These are phyloP conservation scores for Pseudonitzschia delicatissima DNA, from an alignment of 108 stramenopile genomes.

Conservation along the genomic window DNA sequence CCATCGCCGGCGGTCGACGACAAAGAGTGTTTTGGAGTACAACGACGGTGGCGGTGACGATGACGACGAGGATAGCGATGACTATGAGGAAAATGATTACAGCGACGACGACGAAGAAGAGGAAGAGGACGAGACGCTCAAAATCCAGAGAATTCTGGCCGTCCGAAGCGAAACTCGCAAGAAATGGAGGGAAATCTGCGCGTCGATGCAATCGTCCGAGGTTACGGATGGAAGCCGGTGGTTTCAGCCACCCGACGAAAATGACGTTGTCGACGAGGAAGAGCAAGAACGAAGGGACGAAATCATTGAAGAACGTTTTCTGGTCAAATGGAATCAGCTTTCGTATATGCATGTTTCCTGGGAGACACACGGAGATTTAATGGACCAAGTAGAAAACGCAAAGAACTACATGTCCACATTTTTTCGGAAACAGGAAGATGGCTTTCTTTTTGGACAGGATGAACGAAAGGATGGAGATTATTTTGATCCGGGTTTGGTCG, in stretches of 20 bases:
- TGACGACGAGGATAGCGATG: not conserved
- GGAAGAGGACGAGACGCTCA: conserved; percentile 63
- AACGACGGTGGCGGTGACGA: conserved; percentile 5
- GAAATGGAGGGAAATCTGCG: conserved; percentile 65
- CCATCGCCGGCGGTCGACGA: not conserved
- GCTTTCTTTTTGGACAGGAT: conserved; percentile 66
- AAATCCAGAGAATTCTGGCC: conserved; percentile 75
- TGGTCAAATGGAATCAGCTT: conserved; percentile 82
- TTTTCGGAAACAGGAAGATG: conserved; percentile 64
- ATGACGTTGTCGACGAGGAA: conserved; percentile 8
- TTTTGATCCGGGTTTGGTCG: conserved; percentile 75
- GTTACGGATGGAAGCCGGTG: conserved; percentile 78
- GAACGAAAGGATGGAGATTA: conserved; percentile 90
- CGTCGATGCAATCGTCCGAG: conserved; percentile 73
- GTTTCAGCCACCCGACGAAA: conserved; percentile 33
- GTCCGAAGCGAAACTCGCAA: conserved; percentile 39
- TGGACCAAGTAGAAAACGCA: conserved; percentile 61
- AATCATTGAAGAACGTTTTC: conserved; percentile 73
- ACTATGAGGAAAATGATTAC: conserved; percentile 30
- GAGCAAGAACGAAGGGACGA: conserved; percentile 16
- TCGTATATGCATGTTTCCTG: conserved; percentile 80
- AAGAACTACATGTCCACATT: conserved; percentile 70
- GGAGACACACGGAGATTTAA: conserved; percentile 81
- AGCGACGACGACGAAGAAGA: conserved; percentile 55
- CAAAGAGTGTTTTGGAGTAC: conserved; percentile 5